Base-by-base conservation (phyloP, 305 asterid genomes). In the Fraxinus sp. region DNA sequence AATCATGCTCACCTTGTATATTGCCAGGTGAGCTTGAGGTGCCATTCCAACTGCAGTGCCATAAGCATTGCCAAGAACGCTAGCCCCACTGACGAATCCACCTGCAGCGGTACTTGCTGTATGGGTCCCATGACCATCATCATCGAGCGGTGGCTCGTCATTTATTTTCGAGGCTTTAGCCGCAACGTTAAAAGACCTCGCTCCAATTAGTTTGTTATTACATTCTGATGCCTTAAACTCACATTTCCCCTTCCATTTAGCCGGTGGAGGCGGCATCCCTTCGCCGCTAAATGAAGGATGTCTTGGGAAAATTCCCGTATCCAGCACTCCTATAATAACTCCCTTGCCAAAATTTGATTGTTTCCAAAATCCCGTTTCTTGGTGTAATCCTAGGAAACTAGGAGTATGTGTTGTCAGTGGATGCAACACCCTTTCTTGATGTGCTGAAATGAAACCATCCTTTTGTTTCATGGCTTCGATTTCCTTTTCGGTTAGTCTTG, bases 31-130 rank as follows among this genome's bases (percentile, higher is more conserved):
- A 20, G 89, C 89, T 18, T 36, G 64, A 3, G 87, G 87, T 0
- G 87, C 87, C 9, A 86, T 77, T n/a, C 89, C 89, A 22, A 30
- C 86, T 1, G 87, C 89, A 0, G 86, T 86, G 5, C 86, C 89
- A 7, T 79, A 36, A 1, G 87, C 89, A 70, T 79, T 84, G 8
- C 89, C 85, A 0, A 82, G 32, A 6, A 79, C 81, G 5, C 74
- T 80, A 0, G 89, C 89, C 2, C 74, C 37, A 2, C 33, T 4
- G 7, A 87, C 89, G 11, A 81, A 86, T 22, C 36, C 46, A 2
- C 90, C 90, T 0, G 89, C 88, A 0, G 87, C 87, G 3, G 86
- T 88, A 43, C 86, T 80, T 0, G 89, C 83, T 0, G 89, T 86
- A 26, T 86, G 90, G 0, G 87, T 81, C 16, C 89, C 90, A 5